phyloP scores from a whole-genome alignment of 2,329 filamentous ascomycete species.

The Sclerotinia minor region DNA sequence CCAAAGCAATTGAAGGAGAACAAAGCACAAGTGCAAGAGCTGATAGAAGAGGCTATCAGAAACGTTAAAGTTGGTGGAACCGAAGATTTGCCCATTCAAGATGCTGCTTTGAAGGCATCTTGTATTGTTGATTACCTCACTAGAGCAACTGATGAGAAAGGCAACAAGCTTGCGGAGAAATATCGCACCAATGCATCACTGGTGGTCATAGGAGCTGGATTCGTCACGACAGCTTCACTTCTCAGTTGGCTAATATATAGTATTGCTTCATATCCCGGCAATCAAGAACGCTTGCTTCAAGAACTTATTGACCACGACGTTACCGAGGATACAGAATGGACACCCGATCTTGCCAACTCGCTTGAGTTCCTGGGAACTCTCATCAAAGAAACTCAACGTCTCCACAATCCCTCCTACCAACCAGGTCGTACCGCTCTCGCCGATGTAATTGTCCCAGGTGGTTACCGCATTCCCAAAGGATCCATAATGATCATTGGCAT shows the following conservation, averaged over 20 bases:
- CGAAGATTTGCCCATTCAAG: conserved; percentile 43
- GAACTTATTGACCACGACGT: conserved; percentile 47
- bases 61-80: conserved; percentile 41
- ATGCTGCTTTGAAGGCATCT: conserved; percentile 43
- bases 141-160: conserved; percentile 46
- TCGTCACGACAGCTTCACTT: conserved; percentile 49
- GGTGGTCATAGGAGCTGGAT: conserved; percentile 48
- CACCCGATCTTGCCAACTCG: conserved; percentile 42
- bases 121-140: conserved; percentile 42
- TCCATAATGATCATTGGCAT: conserved; percentile 32
- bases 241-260: conserved; percentile 50
- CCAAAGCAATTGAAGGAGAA: conserved; percentile 38
- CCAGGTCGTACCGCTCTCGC: conserved; percentile 48
- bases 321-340: conserved; percentile 40
- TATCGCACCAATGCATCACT: conserved; percentile 41
- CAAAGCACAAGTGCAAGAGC: conserved; percentile 41
- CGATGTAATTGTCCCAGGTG: conserved; percentile 49
- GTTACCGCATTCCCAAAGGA: conserved; percentile 47
- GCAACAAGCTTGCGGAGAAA: conserved; percentile 46
- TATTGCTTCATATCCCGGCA: conserved; percentile 46
- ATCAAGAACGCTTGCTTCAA: conserved; percentile 49
- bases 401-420: conserved; percentile 50
- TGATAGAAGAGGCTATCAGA: conserved; percentile 44
- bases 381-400: conserved; percentile 49
- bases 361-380: conserved; percentile 46